Evolutionary conservation across 106 monocot species (phyloP).

Genomic region (Dendrobium catenatum): DNA sequence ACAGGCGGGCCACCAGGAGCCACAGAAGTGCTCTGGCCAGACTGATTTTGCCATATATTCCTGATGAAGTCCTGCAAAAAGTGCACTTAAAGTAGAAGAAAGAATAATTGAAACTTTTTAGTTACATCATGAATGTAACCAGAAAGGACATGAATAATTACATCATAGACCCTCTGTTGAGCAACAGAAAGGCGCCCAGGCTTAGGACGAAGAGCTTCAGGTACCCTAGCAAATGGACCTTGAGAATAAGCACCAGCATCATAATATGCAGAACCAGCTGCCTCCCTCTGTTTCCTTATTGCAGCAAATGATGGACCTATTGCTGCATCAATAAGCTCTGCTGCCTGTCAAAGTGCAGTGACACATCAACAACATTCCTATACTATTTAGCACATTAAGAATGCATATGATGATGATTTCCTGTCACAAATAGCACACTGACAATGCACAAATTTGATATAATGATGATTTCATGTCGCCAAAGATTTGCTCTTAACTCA

Average conservation of each 20-base stretch:
- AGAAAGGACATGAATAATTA: conserved; percentile 13
- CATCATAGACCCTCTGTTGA: conserved; percentile 85
- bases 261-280: conserved; percentile 64
- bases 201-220: conserved; percentile 90
- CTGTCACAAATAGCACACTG: background rate
- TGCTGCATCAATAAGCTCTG: conserved; percentile 74
- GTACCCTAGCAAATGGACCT: conserved; percentile 66
- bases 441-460: background rate
- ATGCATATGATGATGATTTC: background rate
- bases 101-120: background rate
- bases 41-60: conserved; percentile 68
- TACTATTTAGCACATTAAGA: background rate
- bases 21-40: conserved; percentile 57
- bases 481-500: background rate
- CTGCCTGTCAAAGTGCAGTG: conserved; percentile 39
- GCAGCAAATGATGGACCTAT: conserved; percentile 53
- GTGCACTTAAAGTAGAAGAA: background rate
- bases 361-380: background rate
- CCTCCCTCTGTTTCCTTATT: conserved; percentile 69
- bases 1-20: conserved; percentile 26
- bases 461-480: background rate
- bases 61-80: conserved; percentile 75
- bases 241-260: conserved; percentile 75
- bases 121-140: background rate
- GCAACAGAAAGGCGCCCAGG: conserved; percentile 62